Base-by-base conservation (phyloP, 73 alveolate genomes). In the Uronychia binucleata region DNA sequence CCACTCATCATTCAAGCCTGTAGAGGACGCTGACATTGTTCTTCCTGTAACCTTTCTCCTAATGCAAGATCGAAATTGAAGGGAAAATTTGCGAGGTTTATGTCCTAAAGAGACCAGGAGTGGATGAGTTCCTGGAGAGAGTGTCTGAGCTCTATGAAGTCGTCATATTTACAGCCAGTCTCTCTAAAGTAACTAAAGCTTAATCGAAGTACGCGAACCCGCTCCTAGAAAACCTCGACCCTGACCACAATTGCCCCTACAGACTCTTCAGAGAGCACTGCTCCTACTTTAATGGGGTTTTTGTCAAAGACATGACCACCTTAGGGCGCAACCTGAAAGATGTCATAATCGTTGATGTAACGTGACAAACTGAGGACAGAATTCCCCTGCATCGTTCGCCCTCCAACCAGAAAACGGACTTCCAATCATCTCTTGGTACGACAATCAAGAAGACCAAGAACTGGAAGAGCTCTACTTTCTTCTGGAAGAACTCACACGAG, bases 261-360 rank as follows among this genome's bases (percentile, higher is more conserved):
- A 90, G 95, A 78, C 89, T 95, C 33, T 95, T 93, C 86, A 80
- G 99, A 91, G 99, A 95, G 83, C 99, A 95, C 88, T 95, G 99
- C 89, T 93, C 99, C 1, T 89, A 89, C 59, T 76, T 85, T 60
- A 93, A 93, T 85, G 80, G 91, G 30, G 86, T 95, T 57, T 95
- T 95, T 91, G 96, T 95, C 11, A 95, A 95, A 88, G 97, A 95
- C 80, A 77, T 95, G 59, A 79, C 86, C 31, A 90, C 84, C 77
- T 91, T 95, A 19, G 98, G 98, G 34, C 67, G 98, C 79, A 83
- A 83, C 31, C 77, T 95, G 92, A 85, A 90, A 81, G 97, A 95
- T 82, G 93, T 93, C 13, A 90, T 95, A 77, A 95, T 95, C 29
- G 84, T 95, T 1, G 98, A 95, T 87, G 67, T 46, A 46, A 46